Conservation (phyloP, 148 eudicot genomes). For the Polygonum maritimum region DNA sequence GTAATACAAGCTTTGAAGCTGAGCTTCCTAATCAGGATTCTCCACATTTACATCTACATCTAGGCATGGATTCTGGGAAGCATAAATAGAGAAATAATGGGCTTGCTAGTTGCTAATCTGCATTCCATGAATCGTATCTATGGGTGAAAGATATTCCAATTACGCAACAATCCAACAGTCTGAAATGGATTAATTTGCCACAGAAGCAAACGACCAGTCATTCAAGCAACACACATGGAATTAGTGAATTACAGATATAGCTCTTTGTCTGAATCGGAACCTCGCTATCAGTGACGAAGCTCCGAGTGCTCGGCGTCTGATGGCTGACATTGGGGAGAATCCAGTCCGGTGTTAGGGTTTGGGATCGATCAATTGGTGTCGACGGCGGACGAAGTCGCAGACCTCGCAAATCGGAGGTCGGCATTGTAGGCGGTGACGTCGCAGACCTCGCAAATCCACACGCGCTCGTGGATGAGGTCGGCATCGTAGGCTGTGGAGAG, state of each 20-base stretch:
- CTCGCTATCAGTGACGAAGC: constrained; percentile 31
- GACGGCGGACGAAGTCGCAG: too few relatives aligned
- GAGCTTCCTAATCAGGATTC: background rate
- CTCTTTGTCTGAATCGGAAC: constrained; percentile 50
- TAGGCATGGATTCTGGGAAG: background rate
- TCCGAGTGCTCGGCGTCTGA: constrained; percentile 1
- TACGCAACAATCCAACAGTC: background rate
- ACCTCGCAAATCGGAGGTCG: too few relatives aligned
- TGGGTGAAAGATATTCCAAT: too few relatives aligned
- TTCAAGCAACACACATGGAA: background rate
- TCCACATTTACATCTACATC: background rate
- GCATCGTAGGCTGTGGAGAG: too few relatives aligned
- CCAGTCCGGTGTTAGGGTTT: too few relatives aligned
- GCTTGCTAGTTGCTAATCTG: background rate
- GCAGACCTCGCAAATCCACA: too few relatives aligned
- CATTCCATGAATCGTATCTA: background rate
- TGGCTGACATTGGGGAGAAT: constrained; percentile 14
- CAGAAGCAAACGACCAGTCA: background rate
- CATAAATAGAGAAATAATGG: background rate
- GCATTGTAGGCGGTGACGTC: too few relatives aligned
- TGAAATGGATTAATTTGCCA: background rate
- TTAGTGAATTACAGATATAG: too few relatives aligned
- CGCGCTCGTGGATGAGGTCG: too few relatives aligned
- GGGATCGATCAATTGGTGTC: too few relatives aligned
- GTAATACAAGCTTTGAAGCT: background rate